Evolutionary conservation across 1,139 yeast genomes (phyloP).

Genomic region (Saccharomyces uvarum): DNA sequence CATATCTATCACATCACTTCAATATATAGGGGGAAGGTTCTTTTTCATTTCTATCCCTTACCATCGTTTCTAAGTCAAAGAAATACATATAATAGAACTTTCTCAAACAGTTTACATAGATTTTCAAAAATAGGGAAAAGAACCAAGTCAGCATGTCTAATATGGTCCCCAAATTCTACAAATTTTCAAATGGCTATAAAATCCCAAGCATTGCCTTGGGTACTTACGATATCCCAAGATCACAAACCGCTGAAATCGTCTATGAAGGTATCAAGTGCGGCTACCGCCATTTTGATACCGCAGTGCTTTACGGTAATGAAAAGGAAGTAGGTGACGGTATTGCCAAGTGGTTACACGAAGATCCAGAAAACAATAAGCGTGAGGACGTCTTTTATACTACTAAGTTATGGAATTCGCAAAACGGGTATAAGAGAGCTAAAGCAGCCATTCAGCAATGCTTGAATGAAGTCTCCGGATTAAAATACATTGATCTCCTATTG

Average conservation of each 20-base stretch:
- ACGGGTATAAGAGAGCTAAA: constrained; percentile 54
- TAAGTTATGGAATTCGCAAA: constrained; percentile 52
- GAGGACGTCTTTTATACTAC: constrained; percentile 66
- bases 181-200: constrained; percentile 36
- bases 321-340: constrained; percentile 46
- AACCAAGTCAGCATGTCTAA: not conserved
- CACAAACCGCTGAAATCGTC: constrained; percentile 38
- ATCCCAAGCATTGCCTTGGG: constrained; percentile 59
- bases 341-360: constrained; percentile 45
- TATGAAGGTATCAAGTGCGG: constrained; percentile 52
- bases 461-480: constrained; percentile 41
- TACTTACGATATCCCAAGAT: constrained; percentile 41
- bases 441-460: constrained; percentile 45
- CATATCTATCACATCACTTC: not conserved
- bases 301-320: constrained; percentile 53
- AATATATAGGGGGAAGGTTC: not conserved
- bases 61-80: not conserved
- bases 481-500: constrained; percentile 43
- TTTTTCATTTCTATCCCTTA: not conserved
- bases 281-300: constrained; percentile 65
- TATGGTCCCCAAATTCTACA: constrained; percentile 20
- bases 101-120: not conserved
- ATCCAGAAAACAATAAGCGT: constrained; percentile 40
- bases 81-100: not conserved
- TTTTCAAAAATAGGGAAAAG: not conserved